phyloP scores from a whole-genome alignment of 306 rosid species.

The Lotus japonicus region DNA sequence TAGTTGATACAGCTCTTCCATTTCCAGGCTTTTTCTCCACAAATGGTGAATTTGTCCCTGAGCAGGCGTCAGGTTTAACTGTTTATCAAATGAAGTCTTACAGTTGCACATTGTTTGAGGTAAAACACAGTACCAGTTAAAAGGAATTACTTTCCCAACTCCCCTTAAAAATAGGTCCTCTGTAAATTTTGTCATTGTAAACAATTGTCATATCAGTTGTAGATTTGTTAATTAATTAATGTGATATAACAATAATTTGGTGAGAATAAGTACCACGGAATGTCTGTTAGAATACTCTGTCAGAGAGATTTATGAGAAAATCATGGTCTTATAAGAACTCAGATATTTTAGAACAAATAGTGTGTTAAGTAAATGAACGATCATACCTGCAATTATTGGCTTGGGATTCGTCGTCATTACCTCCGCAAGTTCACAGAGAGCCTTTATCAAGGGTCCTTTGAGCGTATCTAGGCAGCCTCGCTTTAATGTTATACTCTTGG shows the following conservation, averaged over 20 bases:
- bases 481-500: too few species aligned
- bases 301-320: too few species aligned
- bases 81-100: conserved; percentile 53
- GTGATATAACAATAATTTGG: not conserved
- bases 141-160: not conserved
- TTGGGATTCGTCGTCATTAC: too few species aligned
- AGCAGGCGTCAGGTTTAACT: conserved; percentile 26
- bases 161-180: not conserved
- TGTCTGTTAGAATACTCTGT: not conserved
- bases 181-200: conserved; percentile 6
- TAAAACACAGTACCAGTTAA: conserved; percentile 26
- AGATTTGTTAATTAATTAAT: conserved; percentile 5
- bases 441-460: too few species aligned
- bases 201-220: not conserved
- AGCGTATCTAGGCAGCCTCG: too few species aligned
- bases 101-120: conserved; percentile 76
- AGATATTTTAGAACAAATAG: too few species aligned
- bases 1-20: conserved; percentile 82
- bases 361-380: too few species aligned
- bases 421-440: too few species aligned
- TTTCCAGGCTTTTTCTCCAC: conserved; percentile 70
- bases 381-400: too few species aligned
- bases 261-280: not conserved
- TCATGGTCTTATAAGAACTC: too few species aligned
- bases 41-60: conserved; percentile 39